Conservation (phyloP, 495 filamentous ascomycete species). For the Cryomyces minteri region DNA sequence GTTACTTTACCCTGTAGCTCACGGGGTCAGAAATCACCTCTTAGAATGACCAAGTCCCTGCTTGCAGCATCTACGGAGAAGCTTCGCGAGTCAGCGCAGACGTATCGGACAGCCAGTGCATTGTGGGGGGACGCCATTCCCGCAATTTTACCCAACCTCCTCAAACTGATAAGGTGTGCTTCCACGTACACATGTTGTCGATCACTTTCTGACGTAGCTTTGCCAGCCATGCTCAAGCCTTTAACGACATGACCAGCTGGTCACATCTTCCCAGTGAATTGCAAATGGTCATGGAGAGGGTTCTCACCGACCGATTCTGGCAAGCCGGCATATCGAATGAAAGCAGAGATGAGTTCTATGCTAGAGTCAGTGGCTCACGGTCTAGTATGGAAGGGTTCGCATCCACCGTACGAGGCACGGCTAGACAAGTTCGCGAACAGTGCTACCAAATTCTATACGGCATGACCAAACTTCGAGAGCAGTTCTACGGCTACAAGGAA, state of each 20-base stretch:
- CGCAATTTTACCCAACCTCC: conserved; percentile 64
- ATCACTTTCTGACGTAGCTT: conserved; percentile 3
- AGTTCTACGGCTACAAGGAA: conserved; percentile 77
- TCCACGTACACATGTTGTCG: neutral
- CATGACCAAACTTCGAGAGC: conserved; percentile 70
- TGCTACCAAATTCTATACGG: conserved; percentile 87
- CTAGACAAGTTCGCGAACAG: conserved; percentile 76
- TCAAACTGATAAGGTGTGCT: conserved; percentile 62
- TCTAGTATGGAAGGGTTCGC: conserved; percentile 83
- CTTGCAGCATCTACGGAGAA: conserved; percentile 81
- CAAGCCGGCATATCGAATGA: conserved; percentile 93
- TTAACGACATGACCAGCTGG: conserved; percentile 80
- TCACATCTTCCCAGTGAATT: conserved; percentile 57
- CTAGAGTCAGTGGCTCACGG: conserved; percentile 72
- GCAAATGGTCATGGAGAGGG: conserved; percentile 54
- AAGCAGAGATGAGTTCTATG: conserved; percentile 91
- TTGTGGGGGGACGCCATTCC: conserved; percentile 77
- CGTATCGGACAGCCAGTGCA: conserved; percentile 49
- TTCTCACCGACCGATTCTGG: conserved; percentile 95
- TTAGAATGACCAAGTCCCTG: conserved; percentile 77
- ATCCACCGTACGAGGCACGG: conserved; percentile 73
- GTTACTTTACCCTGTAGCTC: neutral
- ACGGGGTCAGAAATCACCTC: conserved; percentile 41
- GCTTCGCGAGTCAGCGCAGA: conserved; percentile 44
- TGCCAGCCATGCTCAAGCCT: conserved; percentile 71